Base-by-base conservation (phyloP, 2,329 filamentous ascomycete species). In the Ophidiomyces ophidiicola region DNA sequence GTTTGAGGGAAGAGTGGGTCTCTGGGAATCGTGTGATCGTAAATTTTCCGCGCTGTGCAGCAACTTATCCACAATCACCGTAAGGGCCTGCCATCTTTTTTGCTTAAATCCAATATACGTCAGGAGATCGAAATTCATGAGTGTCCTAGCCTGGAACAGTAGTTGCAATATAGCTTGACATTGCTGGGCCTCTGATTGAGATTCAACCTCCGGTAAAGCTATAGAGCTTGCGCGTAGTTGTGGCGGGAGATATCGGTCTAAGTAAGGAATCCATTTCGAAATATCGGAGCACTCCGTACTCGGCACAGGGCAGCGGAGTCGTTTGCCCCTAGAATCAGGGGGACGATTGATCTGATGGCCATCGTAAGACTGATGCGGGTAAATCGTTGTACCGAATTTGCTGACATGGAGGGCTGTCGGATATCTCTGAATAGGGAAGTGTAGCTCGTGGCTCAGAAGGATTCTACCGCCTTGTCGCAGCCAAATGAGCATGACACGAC, bases 401-500 rank as follows among this genome's bases (percentile, higher is more conserved):
- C 37, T 39, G 29, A 21, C 23, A 18, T 17, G 17, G 3, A 21
- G 17, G 12, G 21, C 23, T 6, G 17, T 5, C 18, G 14, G 19
- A 19, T 32, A 36, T 41, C 14, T 30, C 25, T 11, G 36, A 33
- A 8, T 8, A 39, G 29, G 19, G n/a, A 33, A 14, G 33, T 21
- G 36, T 32, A 39, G 26, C 34, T 33, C 21, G 25, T 35, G 32
- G 41, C 36, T 41, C 36, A 32, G 41, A 39, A 35, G 23, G 36
- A 43, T 43, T 38, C 33, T 41, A 52, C 52, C 55, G 50, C 55
- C 51, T 54, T 54, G 46, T 48, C 53, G 46, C 44, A 60, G 52
- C 52, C 55, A 62, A 53, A 51, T 53, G 56, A 55, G 59, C 61
- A 64, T 64, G 61, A 61, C 60, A 60, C 57, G 55, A 53, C 32